phyloP scores from a whole-genome alignment of 192 early-diverging fungal species.

The Rhizophagus clarus region DNA sequence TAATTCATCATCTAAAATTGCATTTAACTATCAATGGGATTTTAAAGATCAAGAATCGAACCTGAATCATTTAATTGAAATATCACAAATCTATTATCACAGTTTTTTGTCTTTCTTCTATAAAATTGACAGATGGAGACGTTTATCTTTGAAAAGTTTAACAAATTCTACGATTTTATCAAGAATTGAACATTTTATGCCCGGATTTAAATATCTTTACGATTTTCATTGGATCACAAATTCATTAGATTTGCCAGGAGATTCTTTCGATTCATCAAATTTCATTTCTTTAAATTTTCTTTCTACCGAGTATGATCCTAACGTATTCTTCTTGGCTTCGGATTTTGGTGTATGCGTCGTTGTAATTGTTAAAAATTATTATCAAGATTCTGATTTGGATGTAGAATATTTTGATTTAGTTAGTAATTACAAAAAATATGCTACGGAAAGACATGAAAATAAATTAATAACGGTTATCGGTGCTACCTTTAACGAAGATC shows the following conservation, averaged over 20 bases:
- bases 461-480: slow-evolving; percentile 13
- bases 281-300: background rate
- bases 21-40: slow-evolving; percentile 6
- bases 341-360: slow-evolving; percentile 1
- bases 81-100: background rate
- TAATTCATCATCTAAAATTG: background rate
- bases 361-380: background rate
- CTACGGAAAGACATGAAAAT: slow-evolving; percentile 16
- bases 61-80: slow-evolving; percentile 1
- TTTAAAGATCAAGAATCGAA: background rate
- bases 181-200: background rate
- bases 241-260: too few relatives aligned
- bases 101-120: background rate
- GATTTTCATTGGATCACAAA: slow-evolving; percentile 11
- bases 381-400: background rate
- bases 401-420: background rate
- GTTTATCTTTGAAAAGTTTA: background rate
- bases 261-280: too few relatives aligned
- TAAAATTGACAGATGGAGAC: slow-evolving; percentile 10
- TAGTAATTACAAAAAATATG: slow-evolving; percentile 11
- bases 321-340: slow-evolving; percentile 4
- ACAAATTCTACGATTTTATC: background rate
- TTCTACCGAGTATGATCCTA: background rate
- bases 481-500: background rate
- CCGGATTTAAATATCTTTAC: slow-evolving; percentile 17